Percentiles rank a stretch among this genome's conserved stretches.
Conservation (phyloP, 768 basidiomycete genomes). For the Leccinum olivaceopallidum region DNA sequence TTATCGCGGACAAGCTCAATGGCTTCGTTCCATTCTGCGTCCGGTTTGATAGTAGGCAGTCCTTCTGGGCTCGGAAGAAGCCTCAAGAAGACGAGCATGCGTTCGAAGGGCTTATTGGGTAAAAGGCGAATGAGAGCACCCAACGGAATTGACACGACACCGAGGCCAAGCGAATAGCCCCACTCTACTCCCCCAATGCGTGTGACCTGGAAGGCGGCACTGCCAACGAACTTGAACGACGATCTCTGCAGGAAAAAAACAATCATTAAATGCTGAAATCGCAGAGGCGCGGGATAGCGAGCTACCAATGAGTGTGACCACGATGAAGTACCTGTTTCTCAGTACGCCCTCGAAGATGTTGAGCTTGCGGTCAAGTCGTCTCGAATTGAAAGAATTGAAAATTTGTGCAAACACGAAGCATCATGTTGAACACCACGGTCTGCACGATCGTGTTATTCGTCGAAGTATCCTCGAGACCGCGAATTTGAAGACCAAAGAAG, state of each 20-base stretch:
- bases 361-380: conserved; percentile 79
- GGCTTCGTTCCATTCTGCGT: conserved; percentile 74
- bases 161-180: conserved; percentile 90
- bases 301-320: conserved; percentile 82
- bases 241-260: conserved; percentile 57
- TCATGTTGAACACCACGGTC: conserved; percentile 98
- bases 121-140: conserved; percentile 78
- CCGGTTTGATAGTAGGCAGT: conserved; percentile 63
- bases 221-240: conserved; percentile 82
- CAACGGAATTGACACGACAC: conserved; percentile 83
- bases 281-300: conserved; percentile 9
- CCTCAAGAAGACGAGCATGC: conserved; percentile 50
- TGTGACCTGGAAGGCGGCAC: conserved; percentile 88
- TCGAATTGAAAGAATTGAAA: conserved; percentile 91
- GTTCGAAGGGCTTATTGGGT: conserved; percentile 80
- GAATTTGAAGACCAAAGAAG: conserved; percentile 77
- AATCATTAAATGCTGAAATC: conserved; percentile 7
- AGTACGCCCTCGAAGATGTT: conserved; percentile 88
- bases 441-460: conserved; percentile 52
- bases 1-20: conserved; percentile 85
- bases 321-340: conserved; percentile 82
- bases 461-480: conserved; percentile 48
- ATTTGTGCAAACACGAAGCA: conserved; percentile 98
- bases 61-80: conserved; percentile 62
- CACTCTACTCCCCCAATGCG: conserved; percentile 81